Conservation (phyloP, 2,329 filamentous ascomycete genomes). For the Byssoonygena ceratinophila region DNA sequence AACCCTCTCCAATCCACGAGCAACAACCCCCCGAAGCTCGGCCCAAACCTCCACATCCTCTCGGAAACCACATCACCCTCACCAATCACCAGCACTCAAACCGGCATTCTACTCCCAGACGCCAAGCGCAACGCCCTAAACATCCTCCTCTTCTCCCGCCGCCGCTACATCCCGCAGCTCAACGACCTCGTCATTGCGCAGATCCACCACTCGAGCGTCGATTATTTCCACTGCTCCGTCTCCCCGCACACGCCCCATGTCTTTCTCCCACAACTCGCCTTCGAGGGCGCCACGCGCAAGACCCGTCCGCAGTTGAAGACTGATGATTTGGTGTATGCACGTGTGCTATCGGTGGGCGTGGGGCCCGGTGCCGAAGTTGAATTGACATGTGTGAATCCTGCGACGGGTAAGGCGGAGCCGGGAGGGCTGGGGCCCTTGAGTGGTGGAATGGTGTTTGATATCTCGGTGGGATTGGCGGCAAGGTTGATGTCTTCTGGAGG, state of each 20-base stretch:
- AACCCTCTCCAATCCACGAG: constrained; percentile 47
- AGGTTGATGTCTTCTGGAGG: constrained; percentile 53
- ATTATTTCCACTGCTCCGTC: constrained; percentile 70
- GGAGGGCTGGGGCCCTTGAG: constrained; percentile 76
- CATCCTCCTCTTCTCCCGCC: constrained; percentile 29
- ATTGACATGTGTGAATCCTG: constrained; percentile 75
- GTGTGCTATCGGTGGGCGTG: constrained; percentile 64
- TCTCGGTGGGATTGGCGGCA: constrained; percentile 73
- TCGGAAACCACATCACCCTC: constrained; percentile 58
- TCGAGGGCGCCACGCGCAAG: constrained; percentile 86
- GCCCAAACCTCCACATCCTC: constrained; percentile 71
- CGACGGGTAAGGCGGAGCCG: constrained; percentile 75
- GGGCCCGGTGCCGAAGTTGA: constrained; percentile 80
- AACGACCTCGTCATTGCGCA: constrained; percentile 84
- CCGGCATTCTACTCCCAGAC: constrained; percentile 31
- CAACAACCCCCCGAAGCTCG: constrained; percentile 57
- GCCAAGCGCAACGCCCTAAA: constrained; percentile 30
- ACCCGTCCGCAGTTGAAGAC: constrained; percentile 66
- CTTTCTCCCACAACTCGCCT: constrained; percentile 75
- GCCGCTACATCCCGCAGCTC: constrained; percentile 64
- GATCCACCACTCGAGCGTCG: constrained; percentile 61
- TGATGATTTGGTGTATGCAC: constrained; percentile 79
- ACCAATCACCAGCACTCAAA: constrained; percentile 33
- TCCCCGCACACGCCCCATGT: constrained; percentile 54
- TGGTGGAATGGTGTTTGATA: constrained; percentile 74